Percentiles rank a stretch among this genome's conserved stretches.
These are phyloP conservation scores for Mitragyna speciosa DNA, from an alignment of 257 asterid genomes.

Conservation along the genomic window DNA sequence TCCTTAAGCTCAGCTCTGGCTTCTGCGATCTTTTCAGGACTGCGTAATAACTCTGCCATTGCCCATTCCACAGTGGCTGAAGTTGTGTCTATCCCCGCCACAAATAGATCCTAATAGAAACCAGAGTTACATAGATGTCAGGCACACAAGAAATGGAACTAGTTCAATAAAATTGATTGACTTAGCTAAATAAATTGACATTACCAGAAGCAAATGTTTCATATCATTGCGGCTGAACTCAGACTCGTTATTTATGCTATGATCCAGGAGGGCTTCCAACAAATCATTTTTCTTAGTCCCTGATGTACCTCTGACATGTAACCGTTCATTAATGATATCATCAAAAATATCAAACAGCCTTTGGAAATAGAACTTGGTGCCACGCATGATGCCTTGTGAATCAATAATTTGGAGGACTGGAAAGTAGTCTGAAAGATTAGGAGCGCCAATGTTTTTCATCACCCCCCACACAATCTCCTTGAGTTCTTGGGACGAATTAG, in stretches of 20 bases:
- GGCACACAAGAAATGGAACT: background rate
- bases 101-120: constrained; percentile 26
- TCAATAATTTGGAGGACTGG: background rate
- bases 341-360: background rate
- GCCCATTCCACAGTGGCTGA: constrained; percentile 36
- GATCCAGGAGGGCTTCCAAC: constrained; percentile 9
- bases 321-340: background rate
- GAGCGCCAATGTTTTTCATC: background rate
- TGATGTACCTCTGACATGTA: background rate
- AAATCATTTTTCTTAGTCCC: background rate
- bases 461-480: background rate
- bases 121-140: too few species aligned
- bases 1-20: constrained; percentile 14
- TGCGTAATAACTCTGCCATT: constrained; percentile 31
- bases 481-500: background rate
- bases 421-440: constrained; percentile 16
- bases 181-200: too few species aligned
- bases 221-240: background rate
- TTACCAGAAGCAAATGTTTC: background rate
- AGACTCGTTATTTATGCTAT: background rate
- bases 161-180: too few species aligned
- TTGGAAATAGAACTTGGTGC: background rate
- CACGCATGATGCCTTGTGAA: constrained; percentile 4
- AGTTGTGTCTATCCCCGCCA: constrained; percentile 23
- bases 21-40: constrained; percentile 16